Conservation (phyloP, 495 filamentous ascomycete genomes). For the Entonaema liquescens region DNA sequence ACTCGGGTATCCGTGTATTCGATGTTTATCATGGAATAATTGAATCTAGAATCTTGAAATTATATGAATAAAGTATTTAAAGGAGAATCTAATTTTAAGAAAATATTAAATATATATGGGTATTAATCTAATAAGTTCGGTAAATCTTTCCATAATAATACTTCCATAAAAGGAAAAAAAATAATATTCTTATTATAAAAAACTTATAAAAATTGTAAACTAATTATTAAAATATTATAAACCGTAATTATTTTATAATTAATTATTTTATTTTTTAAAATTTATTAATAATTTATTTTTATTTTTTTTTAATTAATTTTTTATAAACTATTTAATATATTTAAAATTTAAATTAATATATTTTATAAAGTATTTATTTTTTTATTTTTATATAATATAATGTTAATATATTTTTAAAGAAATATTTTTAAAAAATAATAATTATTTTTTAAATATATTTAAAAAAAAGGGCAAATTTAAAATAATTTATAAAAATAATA, state of each 20-base stretch:
- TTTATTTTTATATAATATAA: neutral
- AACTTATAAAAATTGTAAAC: too few relatives aligned
- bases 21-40: too few relatives aligned
- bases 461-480: neutral
- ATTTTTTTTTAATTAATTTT: neutral
- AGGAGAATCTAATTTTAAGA: too few relatives aligned
- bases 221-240: neutral
- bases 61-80: too few relatives aligned
- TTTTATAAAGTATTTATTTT: slow-evolving; percentile 3
- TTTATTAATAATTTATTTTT: neutral
- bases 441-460: neutral
- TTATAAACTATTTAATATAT: slow-evolving; percentile 5
- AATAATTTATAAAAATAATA: neutral
- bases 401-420: neutral
- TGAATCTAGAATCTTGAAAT: too few relatives aligned
- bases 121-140: too few relatives aligned
- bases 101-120: too few relatives aligned
- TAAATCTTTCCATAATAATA: neutral
- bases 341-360: neutral
- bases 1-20: slow-evolving; percentile 14
- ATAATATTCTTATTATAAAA: slow-evolving; percentile 5
- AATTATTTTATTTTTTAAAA: slow-evolving; percentile 3
- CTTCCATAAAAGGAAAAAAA: neutral
- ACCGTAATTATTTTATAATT: neutral
- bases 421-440: neutral